These are phyloP conservation scores for Vinca major DNA, from an alignment of 305 asterid genomes.

Conservation along the genomic window DNA sequence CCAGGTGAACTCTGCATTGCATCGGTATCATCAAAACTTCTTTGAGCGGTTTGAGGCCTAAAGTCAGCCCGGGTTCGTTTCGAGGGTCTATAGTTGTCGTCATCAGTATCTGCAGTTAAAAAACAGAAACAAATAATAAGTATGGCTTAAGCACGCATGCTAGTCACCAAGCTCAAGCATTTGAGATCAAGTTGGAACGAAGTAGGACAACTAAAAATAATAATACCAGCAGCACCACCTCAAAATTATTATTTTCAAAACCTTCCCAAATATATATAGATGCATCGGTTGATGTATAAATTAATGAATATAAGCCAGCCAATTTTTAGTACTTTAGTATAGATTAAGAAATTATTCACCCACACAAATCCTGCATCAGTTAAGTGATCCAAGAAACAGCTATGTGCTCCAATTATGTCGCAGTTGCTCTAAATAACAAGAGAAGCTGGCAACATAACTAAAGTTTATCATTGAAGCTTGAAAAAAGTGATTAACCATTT, in stretches of 20 bases:
- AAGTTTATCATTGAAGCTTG: neutral
- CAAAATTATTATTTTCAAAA: neutral
- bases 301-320: neutral
- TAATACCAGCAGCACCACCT: neutral
- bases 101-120: conserved; percentile 68
- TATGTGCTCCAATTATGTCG: neutral
- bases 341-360: neutral
- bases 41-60: conserved; percentile 50
- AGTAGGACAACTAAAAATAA: neutral
- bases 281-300: neutral
- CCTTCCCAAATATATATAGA: neutral
- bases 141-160: neutral
- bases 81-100: conserved; percentile 68
- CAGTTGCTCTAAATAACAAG: neutral
- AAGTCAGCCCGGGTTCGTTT: conserved; percentile 68
- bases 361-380: neutral
- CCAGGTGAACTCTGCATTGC: conserved; percentile 79
- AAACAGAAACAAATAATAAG: conserved; percentile 7
- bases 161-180: neutral
- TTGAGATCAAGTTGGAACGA: neutral
- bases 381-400: neutral
- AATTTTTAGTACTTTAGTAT: neutral
- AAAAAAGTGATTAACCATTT: neutral
- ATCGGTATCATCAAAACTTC: conserved; percentile 63
- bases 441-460: neutral